Evolutionary conservation across 2,329 filamentous ascomycete species (phyloP).

Genomic region (Hypomyces rosellus): DNA sequence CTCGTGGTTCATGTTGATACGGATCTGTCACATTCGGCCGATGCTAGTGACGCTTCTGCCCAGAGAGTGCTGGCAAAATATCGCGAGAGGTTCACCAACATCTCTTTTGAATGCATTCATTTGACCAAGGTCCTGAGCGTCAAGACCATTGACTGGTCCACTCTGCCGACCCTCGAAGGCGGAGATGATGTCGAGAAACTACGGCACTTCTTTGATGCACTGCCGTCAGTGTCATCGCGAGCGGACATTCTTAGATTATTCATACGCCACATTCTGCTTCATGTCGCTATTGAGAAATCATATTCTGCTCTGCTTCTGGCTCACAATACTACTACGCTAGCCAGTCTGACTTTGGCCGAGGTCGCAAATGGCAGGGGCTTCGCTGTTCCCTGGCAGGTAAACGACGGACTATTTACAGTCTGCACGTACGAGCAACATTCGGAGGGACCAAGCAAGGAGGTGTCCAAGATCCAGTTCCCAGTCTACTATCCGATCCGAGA

Average conservation of each 20-base stretch:
- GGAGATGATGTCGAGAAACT: conserved; percentile 39
- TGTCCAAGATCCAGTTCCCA: conserved; percentile 23
- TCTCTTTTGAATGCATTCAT: conserved; percentile 56
- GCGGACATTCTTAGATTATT: conserved; percentile 68
- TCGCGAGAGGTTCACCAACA: conserved; percentile 56
- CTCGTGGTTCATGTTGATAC: conserved; percentile 51
- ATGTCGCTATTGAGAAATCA: conserved; percentile 49
- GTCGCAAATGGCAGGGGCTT: conserved; percentile 88
- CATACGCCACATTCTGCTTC: conserved; percentile 63
- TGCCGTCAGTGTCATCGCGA: conserved; percentile 69
- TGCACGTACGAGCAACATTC: conserved; percentile 22
- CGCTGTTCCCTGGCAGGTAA: conserved; percentile 72
- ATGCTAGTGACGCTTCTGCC: conserved; percentile 13
- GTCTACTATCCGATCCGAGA: conserved; percentile 81
- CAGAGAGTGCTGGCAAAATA: conserved; percentile 32
- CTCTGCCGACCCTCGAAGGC: conserved; percentile 28
- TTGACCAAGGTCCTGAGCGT: conserved; percentile 57
- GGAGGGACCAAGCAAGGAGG: conserved; percentile 9
- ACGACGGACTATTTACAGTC: conserved; percentile 56
- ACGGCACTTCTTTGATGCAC: conserved; percentile 47
- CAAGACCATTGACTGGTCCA: conserved; percentile 47
- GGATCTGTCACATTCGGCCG: conserved; percentile 21
- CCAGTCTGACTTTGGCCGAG: conserved; percentile 77
- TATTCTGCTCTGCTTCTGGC: conserved; percentile 75
- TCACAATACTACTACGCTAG: conserved; percentile 80